Evolutionary conservation across 1,284 basidiomycete genomes (phyloP).

Genomic region (Grifola frondosa): DNA sequence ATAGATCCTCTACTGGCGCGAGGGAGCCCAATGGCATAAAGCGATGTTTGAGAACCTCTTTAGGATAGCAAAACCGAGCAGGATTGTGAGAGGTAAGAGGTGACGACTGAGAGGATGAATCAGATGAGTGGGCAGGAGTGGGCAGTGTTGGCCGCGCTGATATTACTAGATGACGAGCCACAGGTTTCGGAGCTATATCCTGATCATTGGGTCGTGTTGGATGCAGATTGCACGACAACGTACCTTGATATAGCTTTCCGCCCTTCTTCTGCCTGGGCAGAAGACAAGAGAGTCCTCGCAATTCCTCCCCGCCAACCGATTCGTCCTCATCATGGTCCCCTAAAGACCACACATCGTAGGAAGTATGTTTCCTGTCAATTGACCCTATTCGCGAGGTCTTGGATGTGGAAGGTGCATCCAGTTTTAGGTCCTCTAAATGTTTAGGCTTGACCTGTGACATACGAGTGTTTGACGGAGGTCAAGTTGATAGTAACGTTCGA

Average conservation of each 20-base stretch:
- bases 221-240: conserved; percentile 11
- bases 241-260: conserved; percentile 61
- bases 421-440: conserved; percentile 49
- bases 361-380: conserved; percentile 49
- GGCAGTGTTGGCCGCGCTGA: conserved; percentile 47
- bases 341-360: conserved; percentile 68
- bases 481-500: neutral
- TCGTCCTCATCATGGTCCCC: conserved; percentile 41
- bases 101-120: conserved; percentile 17
- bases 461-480: neutral
- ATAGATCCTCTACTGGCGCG: conserved; percentile 18
- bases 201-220: conserved; percentile 1
- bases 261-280: conserved; percentile 60
- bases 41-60: conserved; percentile 57
- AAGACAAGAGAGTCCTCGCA: conserved; percentile 57
- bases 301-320: conserved; percentile 58
- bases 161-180: conserved; percentile 58
- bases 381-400: conserved; percentile 41
- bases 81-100: conserved; percentile 45
- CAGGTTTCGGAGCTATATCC: conserved; percentile 52
- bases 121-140: conserved; percentile 28
- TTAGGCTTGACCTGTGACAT: conserved; percentile 59
- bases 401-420: conserved; percentile 41
- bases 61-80: conserved; percentile 56
- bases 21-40: conserved; percentile 64